phyloP scores from a whole-genome alignment of 2,329 filamentous ascomycete genomes.

The Cladophialophora chaetospira region DNA sequence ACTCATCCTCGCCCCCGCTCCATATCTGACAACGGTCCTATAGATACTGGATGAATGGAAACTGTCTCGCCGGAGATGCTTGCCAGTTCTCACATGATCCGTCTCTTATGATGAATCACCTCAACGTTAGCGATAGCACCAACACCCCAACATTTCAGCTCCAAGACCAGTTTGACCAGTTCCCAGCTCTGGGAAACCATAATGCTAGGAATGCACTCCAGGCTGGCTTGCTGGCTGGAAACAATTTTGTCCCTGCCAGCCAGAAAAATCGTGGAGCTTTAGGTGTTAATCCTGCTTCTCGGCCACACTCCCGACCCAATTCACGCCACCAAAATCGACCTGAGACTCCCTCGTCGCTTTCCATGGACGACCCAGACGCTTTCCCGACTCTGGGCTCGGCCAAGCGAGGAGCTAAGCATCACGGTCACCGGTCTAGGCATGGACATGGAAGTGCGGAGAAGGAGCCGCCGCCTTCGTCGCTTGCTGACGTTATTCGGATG shows the following conservation, averaged over 20 bases:
- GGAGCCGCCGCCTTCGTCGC: conserved; percentile 69
- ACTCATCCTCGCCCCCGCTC: conserved; percentile 21
- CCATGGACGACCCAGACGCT: conserved; percentile 90
- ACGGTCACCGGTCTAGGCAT: conserved; percentile 86
- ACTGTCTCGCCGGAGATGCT: conserved; percentile 87
- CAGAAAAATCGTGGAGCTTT: conserved; percentile 26
- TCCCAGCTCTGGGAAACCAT: conserved; percentile 66
- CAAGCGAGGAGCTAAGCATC: conserved; percentile 85
- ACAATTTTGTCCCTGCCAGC: conserved; percentile 33
- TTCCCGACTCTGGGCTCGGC: conserved; percentile 84
- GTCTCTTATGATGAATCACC: conserved; percentile 71
- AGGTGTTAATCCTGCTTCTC: conserved; percentile 47
- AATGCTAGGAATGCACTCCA: conserved; percentile 43
- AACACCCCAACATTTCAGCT: conserved; percentile 71
- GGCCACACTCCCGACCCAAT: conserved; percentile 76
- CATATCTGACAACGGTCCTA: conserved; percentile 34
- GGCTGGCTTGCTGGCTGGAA: conserved; percentile 43
- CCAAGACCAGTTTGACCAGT: conserved; percentile 75
- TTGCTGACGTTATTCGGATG: conserved; percentile 95
- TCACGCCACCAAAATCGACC: conserved; percentile 71
- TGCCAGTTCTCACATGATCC: conserved; percentile 98
- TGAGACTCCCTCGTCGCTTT: conserved; percentile 64
- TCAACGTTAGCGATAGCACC: conserved; percentile 67
- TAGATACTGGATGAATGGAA: conserved; percentile 95
- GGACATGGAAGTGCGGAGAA: conserved; percentile 68